Evolutionary conservation across 768 basidiomycete genomes (phyloP), one percentile per base, ranked within the genome.

Genomic region (Phylloporus arenicola): DNA sequence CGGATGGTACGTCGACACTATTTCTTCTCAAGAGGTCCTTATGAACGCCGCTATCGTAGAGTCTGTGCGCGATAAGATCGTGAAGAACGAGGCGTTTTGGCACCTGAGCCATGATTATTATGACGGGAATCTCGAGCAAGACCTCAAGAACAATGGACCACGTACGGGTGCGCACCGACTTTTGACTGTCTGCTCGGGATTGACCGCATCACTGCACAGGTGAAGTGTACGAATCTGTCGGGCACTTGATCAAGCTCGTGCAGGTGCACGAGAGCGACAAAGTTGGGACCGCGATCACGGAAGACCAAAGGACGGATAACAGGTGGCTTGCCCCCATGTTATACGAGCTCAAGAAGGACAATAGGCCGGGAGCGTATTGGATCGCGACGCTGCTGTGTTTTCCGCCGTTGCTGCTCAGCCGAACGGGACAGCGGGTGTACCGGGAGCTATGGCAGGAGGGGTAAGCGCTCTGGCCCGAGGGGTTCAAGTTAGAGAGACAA

Each of bases 191-290:
- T 24, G 19, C 19, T 22, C 11, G 4, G 19, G 6, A 4, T 34
- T 48, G 39, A 56, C 22, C 19, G 3, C 13, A 4, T 29, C 9
- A 6, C 50, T 20, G 16, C 17, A n/a, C 48, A 64, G 63, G 41
- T 1, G 63, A 64, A 43, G 63, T 65, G 12, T 63, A 58, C 34
- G 48, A 55, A 22, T 53, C 57, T 1, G 52, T 65, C 14, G 52
- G 61, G 11, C 43, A 29, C 16, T 50, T 65, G 64, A 61, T 64
- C 40, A 55, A 47, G 44, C 9, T 43, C 14, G 55, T 61, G 53
- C 58, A 65, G 29, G 50, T 40, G 24, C 37, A 34, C 0, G 54
- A 57, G 4, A 22, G 14, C 9, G 50, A 45, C 22, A 46, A 44
- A 10, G 12, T 3, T 7, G 19, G 30, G 6, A 3, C n/a, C 17